Conservation (phyloP, 805 yeast genomes). For the Metschnikowia peoriensis region DNA sequence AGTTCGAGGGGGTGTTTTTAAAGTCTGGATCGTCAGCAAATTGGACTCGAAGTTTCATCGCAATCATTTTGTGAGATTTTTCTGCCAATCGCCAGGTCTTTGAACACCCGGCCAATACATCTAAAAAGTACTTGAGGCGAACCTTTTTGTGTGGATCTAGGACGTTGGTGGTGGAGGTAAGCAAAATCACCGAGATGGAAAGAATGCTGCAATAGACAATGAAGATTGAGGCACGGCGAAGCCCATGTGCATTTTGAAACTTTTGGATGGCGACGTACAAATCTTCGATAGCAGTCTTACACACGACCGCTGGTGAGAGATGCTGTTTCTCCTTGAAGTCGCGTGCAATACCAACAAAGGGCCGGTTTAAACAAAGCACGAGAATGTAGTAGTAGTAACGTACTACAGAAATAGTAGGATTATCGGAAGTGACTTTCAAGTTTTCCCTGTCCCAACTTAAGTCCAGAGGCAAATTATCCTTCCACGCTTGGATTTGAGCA, state of each 20-base stretch:
- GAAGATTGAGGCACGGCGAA: conserved; percentile 42
- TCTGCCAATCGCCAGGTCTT: conserved; percentile 49
- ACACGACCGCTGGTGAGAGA: conserved; percentile 34
- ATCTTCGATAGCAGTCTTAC: conserved; percentile 42
- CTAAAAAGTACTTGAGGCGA: conserved; percentile 39
- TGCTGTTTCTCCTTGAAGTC: conserved; percentile 16
- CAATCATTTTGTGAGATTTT: conserved; percentile 42
- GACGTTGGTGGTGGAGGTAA: conserved; percentile 30
- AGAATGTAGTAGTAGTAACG: conserved; percentile 59
- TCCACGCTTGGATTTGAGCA: conserved; percentile 52
- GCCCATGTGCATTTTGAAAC: conserved; percentile 41
- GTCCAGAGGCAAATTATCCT: conserved; percentile 45
- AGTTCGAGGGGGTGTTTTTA: neutral
- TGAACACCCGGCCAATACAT: conserved; percentile 40
- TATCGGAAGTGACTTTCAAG: conserved; percentile 44
- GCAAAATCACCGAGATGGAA: conserved; percentile 41
- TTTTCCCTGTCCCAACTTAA: conserved; percentile 47
- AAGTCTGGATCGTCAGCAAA: conserved; percentile 16
- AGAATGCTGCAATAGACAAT: conserved; percentile 48
- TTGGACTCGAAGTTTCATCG: conserved; percentile 29
- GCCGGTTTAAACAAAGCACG: conserved; percentile 57
- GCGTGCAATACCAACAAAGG: conserved; percentile 46
- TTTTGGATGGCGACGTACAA: conserved; percentile 36
- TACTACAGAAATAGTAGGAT: conserved; percentile 53
- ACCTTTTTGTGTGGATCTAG: conserved; percentile 26